Conservation (phyloP, 495 filamentous ascomycete genomes). For the Penicillium canariense region DNA sequence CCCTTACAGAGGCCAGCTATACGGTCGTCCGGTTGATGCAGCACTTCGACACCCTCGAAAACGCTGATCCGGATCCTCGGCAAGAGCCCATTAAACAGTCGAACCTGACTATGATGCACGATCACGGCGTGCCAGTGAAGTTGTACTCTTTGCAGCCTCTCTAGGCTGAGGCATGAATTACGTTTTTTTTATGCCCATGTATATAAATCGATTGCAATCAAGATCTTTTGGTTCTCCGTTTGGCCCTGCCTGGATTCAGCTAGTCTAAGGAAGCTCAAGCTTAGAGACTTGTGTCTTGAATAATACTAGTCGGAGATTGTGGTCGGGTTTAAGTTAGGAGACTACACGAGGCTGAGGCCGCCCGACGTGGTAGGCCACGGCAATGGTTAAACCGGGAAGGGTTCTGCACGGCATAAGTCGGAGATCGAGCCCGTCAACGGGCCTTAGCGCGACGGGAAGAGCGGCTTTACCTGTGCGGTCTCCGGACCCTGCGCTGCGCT, state of each 20-base stretch:
- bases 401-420: no score
- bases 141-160: conserved; percentile 27
- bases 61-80: conserved; percentile 32
- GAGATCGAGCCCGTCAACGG: no score
- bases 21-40: conserved; percentile 71
- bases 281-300: no score
- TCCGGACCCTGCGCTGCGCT: no score
- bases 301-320: no score
- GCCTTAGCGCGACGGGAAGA: no score
- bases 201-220: background rate
- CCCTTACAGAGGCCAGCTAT: conserved; percentile 80
- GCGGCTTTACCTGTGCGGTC: no score
- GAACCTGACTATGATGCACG: conserved; percentile 42
- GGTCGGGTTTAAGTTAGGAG: no score
- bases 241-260: no score
- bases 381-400: no score
- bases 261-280: background rate
- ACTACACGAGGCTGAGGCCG: no score
- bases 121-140: conserved; percentile 34
- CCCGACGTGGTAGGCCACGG: no score
- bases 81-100: conserved; percentile 32
- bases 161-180: background rate
- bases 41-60: conserved; percentile 53
- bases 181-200: background rate
- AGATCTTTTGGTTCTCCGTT: background rate